A percentile compares a stretch with the other conserved stretches of the same genome.
phyloP scores from a whole-genome alignment of 2,329 filamentous ascomycete genomes.

The Helotiales sp. region DNA sequence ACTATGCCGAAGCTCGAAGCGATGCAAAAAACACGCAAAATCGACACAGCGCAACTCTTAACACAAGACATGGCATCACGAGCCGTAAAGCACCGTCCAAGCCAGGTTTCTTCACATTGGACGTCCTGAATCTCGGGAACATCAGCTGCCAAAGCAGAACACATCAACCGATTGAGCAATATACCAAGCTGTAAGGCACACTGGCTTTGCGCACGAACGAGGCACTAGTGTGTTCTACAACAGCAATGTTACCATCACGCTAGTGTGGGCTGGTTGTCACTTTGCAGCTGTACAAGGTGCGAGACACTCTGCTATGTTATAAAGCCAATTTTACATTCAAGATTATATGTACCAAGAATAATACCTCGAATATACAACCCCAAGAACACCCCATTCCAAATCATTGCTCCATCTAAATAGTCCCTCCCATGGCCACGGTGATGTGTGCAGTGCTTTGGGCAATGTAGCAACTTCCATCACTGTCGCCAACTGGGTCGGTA shows the following conservation, averaged over 20 bases:
- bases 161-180: no score
- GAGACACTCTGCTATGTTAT: slow-evolving; percentile 2
- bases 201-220: neutral
- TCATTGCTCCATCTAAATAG: slow-evolving; percentile 5
- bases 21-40: no score
- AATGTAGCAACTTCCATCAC: slow-evolving; percentile 34
- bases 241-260: neutral
- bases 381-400: neutral
- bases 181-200: no score
- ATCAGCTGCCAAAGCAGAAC: no score
- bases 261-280: neutral
- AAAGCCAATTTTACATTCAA: neutral
- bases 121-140: no score
- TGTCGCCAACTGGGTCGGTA: slow-evolving; percentile 27
- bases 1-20: no score
- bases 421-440: slow-evolving; percentile 31
- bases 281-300: slow-evolving; percentile 1
- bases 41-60: no score
- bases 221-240: neutral
- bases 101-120: no score
- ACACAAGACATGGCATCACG: no score
- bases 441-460: slow-evolving; percentile 23
- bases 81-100: no score
- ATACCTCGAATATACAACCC: slow-evolving; percentile 15
- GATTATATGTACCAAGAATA: slow-evolving; percentile 1